Evolutionary conservation across 2,329 filamentous ascomycete genomes (phyloP).

Genomic region (Diplodia scrobiculata): DNA sequence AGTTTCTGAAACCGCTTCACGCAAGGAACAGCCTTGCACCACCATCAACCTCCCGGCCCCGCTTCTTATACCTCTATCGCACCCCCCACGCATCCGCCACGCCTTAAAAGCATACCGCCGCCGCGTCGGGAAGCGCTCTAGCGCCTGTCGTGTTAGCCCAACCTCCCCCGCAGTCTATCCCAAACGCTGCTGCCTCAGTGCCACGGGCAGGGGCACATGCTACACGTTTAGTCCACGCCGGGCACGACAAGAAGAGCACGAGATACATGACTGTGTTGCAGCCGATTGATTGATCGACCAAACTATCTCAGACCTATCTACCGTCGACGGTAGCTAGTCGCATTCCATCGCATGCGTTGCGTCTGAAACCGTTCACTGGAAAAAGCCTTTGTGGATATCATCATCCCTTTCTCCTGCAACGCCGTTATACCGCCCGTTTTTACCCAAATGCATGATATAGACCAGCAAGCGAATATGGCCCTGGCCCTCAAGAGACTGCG

Average conservation of each 20-base stretch:
- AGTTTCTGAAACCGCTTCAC: constrained; percentile 16
- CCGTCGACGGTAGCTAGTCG: not conserved
- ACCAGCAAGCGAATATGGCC: constrained; percentile 3
- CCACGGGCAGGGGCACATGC: not conserved
- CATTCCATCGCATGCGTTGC: not conserved
- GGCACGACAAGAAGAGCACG: not conserved
- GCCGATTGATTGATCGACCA: constrained; percentile 22
- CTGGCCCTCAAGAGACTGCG: not conserved
- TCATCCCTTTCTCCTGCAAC: constrained; percentile 25
- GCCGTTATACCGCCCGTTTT: constrained; percentile 9
- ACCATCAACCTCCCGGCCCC: not conserved
- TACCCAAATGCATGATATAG: constrained; percentile 21
- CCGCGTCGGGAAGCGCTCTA: constrained; percentile 12
- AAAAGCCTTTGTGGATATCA: constrained; percentile 17
- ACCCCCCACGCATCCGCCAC: constrained; percentile 10
- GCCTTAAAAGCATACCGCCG: not conserved
- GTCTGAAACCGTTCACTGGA: not conserved
- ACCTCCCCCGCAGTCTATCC: constrained; percentile 7
- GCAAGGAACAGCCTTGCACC: constrained; percentile 23
- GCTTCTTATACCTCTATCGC: constrained; percentile 9
- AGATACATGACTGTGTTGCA: constrained; percentile 9
- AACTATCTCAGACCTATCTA: constrained; percentile 10
- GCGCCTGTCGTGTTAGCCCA: not conserved
- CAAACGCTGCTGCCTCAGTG: constrained; percentile 9
- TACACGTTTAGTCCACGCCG: not conserved